These are phyloP conservation scores for Cryptomeria japonica DNA, from an alignment of 75 land plant species.

Conservation along the genomic window DNA sequence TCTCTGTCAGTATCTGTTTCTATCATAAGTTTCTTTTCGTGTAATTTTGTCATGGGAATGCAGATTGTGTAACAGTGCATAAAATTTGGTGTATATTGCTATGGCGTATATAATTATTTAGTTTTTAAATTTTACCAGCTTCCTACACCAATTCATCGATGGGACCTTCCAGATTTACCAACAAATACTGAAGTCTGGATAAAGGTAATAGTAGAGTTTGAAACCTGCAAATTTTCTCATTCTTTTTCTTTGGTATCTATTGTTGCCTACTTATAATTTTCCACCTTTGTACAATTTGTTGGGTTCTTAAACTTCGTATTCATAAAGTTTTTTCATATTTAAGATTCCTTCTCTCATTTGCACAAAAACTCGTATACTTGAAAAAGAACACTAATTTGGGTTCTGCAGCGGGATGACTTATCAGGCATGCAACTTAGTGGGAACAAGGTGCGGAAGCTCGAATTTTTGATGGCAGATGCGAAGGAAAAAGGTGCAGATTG, in stretches of 20 bases:
- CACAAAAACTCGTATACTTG: background rate
- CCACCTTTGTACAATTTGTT: background rate
- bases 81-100: constrained; percentile 9
- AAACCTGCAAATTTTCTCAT: no score
- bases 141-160: constrained; percentile 93
- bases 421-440: constrained; percentile 99
- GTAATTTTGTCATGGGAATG: background rate
- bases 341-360: background rate
- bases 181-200: constrained; percentile 77
- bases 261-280: background rate
- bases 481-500: constrained; percentile 87
- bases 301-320: background rate
- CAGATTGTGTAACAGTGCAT: constrained; percentile 3
- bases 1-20: background rate
- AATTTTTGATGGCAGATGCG: constrained; percentile 96
- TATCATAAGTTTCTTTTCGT: background rate
- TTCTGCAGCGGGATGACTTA: constrained; percentile 89
- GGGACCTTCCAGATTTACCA: constrained; percentile 91
- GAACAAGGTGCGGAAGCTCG: constrained; percentile 95
- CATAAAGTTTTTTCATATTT: background rate
- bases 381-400: constrained; percentile 1
- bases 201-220: constrained; percentile 55
- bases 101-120: constrained; percentile 9
- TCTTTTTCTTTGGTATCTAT: background rate
- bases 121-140: constrained; percentile 38